These are phyloP conservation scores for Bisporella sp. DNA, from an alignment of 2,329 filamentous ascomycete genomes.

Conservation along the genomic window DNA sequence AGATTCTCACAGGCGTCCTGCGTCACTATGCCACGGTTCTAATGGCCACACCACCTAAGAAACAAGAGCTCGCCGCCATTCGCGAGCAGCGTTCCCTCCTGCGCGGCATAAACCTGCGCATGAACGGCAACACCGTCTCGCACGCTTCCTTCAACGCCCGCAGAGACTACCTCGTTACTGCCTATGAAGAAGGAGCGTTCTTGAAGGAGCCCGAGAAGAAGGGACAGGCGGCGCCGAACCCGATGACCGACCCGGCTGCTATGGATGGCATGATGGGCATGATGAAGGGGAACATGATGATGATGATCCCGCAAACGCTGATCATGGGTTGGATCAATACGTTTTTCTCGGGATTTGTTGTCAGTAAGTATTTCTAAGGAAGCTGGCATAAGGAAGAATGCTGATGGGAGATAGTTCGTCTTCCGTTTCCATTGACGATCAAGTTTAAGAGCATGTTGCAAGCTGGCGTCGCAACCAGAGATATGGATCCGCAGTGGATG, in stretches of 20 bases:
- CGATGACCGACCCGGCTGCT: slow-evolving; percentile 87
- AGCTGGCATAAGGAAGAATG: background rate
- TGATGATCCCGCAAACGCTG: slow-evolving; percentile 97
- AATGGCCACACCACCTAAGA: slow-evolving; percentile 79
- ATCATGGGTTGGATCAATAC: slow-evolving; percentile 99
- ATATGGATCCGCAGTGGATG: slow-evolving; percentile 97
- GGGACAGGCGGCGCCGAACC: slow-evolving; percentile 85
- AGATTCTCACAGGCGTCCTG: slow-evolving; percentile 89
- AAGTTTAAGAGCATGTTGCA: slow-evolving; percentile 99
- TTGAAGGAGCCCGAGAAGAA: slow-evolving; percentile 82
- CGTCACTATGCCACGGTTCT: slow-evolving; percentile 95
- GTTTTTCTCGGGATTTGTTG: slow-evolving; percentile 97
- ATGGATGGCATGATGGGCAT: slow-evolving; percentile 99
- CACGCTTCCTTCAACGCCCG: slow-evolving; percentile 70
- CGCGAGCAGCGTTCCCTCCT: slow-evolving; percentile 82
- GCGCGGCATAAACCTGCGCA: slow-evolving; percentile 77
- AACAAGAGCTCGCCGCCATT: slow-evolving; percentile 64
- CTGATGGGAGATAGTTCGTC: slow-evolving; percentile 59
- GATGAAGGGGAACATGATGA: slow-evolving; percentile 99
- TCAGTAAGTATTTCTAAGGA: slow-evolving; percentile 54
- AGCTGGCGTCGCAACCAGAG: slow-evolving; percentile 88
- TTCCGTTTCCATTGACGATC: slow-evolving; percentile 94
- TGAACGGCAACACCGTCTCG: slow-evolving; percentile 74
- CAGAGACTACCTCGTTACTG: slow-evolving; percentile 74
- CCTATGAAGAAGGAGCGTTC: slow-evolving; percentile 80